phyloP scores from a whole-genome alignment of 768 basidiomycete genomes.

The Suillus tomentosus region DNA sequence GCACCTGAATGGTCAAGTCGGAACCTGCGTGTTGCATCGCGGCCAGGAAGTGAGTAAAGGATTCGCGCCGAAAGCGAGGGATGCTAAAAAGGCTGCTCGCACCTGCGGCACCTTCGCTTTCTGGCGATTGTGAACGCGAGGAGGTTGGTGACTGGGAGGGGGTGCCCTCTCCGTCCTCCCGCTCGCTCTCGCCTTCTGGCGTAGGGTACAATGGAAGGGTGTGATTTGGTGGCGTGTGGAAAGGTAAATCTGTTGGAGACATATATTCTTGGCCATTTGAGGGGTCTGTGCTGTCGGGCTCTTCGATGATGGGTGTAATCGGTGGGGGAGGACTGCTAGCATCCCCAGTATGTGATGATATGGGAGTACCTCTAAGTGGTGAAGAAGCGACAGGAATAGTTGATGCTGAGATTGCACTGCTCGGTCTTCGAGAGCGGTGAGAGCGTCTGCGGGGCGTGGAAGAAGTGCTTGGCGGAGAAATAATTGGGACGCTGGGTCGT shows the following conservation, averaged over 20 bases:
- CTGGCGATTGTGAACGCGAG: constrained; percentile 63
- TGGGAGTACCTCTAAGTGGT: constrained; percentile 58
- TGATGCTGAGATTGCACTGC: constrained; percentile 38
- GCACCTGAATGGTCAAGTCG: constrained; percentile 69
- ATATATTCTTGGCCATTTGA: constrained; percentile 55
- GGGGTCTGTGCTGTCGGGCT: constrained; percentile 51
- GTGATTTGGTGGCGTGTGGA: constrained; percentile 52
- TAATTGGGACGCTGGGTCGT: constrained; percentile 39
- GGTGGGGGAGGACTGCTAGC: constrained; percentile 59
- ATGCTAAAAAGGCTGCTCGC: constrained; percentile 80
- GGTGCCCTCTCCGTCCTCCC: constrained; percentile 30
- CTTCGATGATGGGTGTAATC: constrained; percentile 79
- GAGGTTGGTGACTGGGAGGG: constrained; percentile 22
- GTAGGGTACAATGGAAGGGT: constrained; percentile 47
- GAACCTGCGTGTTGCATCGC: constrained; percentile 62
- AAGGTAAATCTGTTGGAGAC: constrained; percentile 65
- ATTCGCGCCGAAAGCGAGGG: constrained; percentile 65
- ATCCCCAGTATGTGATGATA: constrained; percentile 45
- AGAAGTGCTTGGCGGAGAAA: constrained; percentile 42
- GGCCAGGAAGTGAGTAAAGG: constrained; percentile 67
- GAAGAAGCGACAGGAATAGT: constrained; percentile 56
- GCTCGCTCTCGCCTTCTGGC: constrained; percentile 25
- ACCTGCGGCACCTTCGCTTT: constrained; percentile 61
- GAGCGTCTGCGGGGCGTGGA: constrained; percentile 50
- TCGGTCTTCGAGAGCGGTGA: constrained; percentile 61